Conservation (phyloP, 208 protist species). For the Trypanosoma theileri region DNA sequence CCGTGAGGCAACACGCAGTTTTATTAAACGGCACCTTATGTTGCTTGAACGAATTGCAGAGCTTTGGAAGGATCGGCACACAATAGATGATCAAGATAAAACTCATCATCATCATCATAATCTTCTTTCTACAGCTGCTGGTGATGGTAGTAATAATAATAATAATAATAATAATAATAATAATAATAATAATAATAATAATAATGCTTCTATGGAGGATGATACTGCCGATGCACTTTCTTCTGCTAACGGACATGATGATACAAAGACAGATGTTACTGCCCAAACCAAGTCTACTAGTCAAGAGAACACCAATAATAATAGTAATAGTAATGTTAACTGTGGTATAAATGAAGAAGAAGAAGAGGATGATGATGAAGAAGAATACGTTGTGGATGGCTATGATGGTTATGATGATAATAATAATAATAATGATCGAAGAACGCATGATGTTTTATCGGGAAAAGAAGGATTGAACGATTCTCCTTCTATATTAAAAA, state of each 20-base stretch:
- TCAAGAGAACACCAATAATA: constrained; percentile 4
- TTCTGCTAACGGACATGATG: too few species aligned
- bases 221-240: too few species aligned
- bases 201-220: too few species aligned
- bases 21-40: constrained; percentile 13
- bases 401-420: not conserved
- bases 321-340: not conserved
- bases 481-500: not conserved
- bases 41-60: constrained; percentile 21
- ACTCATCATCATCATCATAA: not conserved
- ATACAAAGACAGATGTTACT: not conserved
- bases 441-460: not conserved
- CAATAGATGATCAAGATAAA: not conserved
- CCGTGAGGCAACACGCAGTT: not conserved
- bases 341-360: too few species aligned
- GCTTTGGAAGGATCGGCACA: constrained; percentile 6
- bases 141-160: too few species aligned
- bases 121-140: not conserved
- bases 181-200: too few species aligned
- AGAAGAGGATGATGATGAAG: too few species aligned
- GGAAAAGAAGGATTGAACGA: not conserved
- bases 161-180: too few species aligned
- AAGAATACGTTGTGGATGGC: too few species aligned
- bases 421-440: constrained; percentile 7
- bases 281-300: not conserved